phyloP scores from a whole-genome alignment of 495 filamentous ascomycete species.

The Penicillium atrosanguineum region DNA sequence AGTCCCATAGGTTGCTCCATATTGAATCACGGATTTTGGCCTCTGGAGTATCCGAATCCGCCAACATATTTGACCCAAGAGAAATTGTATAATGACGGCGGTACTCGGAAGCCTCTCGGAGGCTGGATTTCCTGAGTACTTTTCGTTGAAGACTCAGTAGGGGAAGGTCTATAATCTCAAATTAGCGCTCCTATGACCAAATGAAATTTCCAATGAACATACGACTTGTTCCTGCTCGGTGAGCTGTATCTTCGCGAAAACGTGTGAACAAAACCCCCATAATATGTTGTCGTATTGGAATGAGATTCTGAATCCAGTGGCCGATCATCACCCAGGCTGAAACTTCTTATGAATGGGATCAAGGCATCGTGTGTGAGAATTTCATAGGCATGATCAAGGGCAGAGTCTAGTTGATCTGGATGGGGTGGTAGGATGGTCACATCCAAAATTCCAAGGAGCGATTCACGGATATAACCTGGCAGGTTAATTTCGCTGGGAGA shows the following conservation, averaged over 20 bases:
- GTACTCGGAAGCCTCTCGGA: not conserved
- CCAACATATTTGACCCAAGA: not conserved
- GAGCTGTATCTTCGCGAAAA: not conserved
- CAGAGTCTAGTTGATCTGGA: conserved; percentile 1
- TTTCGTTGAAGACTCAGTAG: not conserved
- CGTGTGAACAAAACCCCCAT: not conserved
- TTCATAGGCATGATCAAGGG: conserved; percentile 6
- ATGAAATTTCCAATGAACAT: not conserved
- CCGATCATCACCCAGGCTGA: not conserved
- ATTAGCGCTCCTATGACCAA: not conserved
- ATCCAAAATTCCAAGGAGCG: not conserved
- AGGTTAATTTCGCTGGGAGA: conserved; percentile 5
- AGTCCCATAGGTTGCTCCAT: too few relatives aligned
- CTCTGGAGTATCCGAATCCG: not conserved
- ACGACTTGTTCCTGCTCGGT: not conserved
- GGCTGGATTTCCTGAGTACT: not conserved
- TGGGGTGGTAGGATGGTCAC: not conserved
- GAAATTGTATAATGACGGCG: not conserved
- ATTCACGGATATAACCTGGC: conserved; percentile 1
- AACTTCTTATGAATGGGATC: conserved; percentile 4
- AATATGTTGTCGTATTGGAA: not conserved
- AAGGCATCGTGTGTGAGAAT: conserved; percentile 3
- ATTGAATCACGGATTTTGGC: not conserved
- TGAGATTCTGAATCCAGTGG: not conserved
- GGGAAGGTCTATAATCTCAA: not conserved